A percentile compares a stretch with the other conserved stretches of the same genome.
phyloP scores from a whole-genome alignment of 176 grass and related monocot species.

The Echinochloa phyllopogon region DNA sequence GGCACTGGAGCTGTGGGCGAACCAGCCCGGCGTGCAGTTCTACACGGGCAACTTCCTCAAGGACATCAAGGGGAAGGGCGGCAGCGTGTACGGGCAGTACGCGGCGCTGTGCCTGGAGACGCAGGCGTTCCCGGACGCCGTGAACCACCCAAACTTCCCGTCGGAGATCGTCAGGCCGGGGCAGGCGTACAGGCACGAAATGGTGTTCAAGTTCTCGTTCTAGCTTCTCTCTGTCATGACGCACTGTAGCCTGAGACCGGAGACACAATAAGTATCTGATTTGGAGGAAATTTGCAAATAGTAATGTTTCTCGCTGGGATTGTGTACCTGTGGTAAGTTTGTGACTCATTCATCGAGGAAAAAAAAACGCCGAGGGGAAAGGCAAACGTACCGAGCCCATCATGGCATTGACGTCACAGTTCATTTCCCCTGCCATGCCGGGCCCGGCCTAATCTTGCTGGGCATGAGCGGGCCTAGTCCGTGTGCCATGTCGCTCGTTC shows the following conservation, averaged over 20 bases:
- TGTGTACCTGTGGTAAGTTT: no score
- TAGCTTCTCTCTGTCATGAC: neutral
- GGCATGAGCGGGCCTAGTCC: no score
- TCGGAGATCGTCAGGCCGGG: slow-evolving; percentile 66
- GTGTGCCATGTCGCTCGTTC: no score
- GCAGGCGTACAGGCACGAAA: slow-evolving; percentile 63
- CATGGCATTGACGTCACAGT: no score
- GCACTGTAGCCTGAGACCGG: neutral
- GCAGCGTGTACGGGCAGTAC: slow-evolving; percentile 54
- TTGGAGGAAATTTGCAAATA: neutral
- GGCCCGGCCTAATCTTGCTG: no score
- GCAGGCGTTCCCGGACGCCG: slow-evolving; percentile 84
- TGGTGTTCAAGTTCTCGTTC: slow-evolving; percentile 85
- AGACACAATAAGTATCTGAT: neutral
- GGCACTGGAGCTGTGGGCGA: slow-evolving; percentile 70
- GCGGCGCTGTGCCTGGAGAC: slow-evolving; percentile 85
- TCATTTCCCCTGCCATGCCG: no score
- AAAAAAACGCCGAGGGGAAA: no score
- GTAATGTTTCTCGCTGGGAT: neutral
- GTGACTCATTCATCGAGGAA: no score
- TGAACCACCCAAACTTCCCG: slow-evolving; percentile 84
- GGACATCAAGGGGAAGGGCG: slow-evolving; percentile 56
- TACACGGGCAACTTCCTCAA: slow-evolving; percentile 79
- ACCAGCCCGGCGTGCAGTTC: slow-evolving; percentile 93
- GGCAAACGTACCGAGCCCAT: no score